A percentile compares a stretch with the other conserved stretches of the same genome.
phyloP scores from a whole-genome alignment of 805 yeast species.

The Myxozyma geophila region DNA sequence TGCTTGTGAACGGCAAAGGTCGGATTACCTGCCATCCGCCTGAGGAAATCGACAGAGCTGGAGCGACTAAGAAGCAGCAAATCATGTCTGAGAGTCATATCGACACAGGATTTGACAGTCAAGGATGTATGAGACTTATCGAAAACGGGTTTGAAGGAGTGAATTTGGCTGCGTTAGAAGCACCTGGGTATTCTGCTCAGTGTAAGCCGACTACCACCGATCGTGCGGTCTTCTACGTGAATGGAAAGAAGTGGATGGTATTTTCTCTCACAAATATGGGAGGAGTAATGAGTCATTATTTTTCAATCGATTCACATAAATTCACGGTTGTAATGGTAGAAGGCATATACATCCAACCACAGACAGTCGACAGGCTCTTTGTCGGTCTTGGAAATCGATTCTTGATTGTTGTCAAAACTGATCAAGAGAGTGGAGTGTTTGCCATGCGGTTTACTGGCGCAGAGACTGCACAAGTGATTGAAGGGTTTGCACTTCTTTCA shows the following conservation, averaged over 20 bases:
- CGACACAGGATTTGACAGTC: neutral
- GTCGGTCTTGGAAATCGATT: constrained; percentile 16
- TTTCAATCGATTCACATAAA: constrained; percentile 18
- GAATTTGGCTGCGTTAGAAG: constrained; percentile 5
- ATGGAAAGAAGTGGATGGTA: constrained; percentile 7
- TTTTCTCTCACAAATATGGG: constrained; percentile 12
- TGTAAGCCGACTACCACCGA: constrained; percentile 9
- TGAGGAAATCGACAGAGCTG: constrained; percentile 8
- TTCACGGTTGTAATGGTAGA: constrained; percentile 18
- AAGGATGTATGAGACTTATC: constrained; percentile 6
- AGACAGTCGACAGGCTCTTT: constrained; percentile 6
- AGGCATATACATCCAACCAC: constrained; percentile 9
- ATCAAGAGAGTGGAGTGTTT: constrained; percentile 54
- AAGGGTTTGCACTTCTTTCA: constrained; percentile 10
- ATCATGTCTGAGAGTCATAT: neutral
- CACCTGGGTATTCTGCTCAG: constrained; percentile 17
- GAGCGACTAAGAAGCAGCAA: neutral
- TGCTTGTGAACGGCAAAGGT: constrained; percentile 15
- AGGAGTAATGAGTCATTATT: neutral
- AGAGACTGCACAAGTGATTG: constrained; percentile 7
- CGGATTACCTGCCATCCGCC: constrained; percentile 6
- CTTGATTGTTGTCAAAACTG: constrained; percentile 56
- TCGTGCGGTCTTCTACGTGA: constrained; percentile 12
- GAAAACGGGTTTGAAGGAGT: constrained; percentile 8
- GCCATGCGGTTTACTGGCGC: constrained; percentile 20